Conservation (phyloP, 192 early-diverging fungal species). For the Coemansia sp. region DNA sequence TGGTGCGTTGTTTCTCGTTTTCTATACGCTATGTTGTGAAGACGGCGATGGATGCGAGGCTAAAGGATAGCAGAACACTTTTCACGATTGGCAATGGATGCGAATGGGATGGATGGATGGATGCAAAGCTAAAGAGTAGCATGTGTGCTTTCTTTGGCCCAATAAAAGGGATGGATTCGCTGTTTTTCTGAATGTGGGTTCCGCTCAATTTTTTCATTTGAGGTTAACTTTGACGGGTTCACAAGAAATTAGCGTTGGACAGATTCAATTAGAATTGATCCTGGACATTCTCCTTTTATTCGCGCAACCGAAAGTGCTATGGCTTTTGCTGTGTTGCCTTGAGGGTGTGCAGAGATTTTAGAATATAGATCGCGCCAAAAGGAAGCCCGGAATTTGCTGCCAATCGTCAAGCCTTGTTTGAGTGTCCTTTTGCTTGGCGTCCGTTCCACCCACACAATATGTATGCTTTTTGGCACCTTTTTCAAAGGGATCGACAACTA, state of each 20-base stretch:
- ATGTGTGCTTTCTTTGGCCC: background rate
- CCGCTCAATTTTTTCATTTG: background rate
- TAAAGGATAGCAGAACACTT: background rate
- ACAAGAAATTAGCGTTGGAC: background rate
- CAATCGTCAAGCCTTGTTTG: background rate
- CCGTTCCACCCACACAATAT: background rate
- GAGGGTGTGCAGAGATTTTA: too few relatives aligned
- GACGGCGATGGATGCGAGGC: slow-evolving; percentile 8
- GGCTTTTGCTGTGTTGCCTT: too few relatives aligned
- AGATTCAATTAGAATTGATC: background rate
- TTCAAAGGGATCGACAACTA: background rate
- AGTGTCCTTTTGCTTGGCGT: background rate
- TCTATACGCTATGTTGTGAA: background rate
- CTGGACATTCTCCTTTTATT: background rate
- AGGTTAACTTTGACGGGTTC: background rate
- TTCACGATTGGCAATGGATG: slow-evolving; percentile 12
- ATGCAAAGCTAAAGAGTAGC: background rate
- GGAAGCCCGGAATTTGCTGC: background rate
- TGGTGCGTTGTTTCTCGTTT: slow-evolving; percentile 34
- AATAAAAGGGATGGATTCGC: background rate
- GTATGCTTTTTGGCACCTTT: background rate
- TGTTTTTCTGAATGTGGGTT: too few relatives aligned
- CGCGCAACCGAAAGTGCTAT: background rate
- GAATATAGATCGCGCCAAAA: background rate
- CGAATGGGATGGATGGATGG: slow-evolving; percentile 8